Conservation (phyloP, 345 rosid species). For the Brassica rapa region DNA sequence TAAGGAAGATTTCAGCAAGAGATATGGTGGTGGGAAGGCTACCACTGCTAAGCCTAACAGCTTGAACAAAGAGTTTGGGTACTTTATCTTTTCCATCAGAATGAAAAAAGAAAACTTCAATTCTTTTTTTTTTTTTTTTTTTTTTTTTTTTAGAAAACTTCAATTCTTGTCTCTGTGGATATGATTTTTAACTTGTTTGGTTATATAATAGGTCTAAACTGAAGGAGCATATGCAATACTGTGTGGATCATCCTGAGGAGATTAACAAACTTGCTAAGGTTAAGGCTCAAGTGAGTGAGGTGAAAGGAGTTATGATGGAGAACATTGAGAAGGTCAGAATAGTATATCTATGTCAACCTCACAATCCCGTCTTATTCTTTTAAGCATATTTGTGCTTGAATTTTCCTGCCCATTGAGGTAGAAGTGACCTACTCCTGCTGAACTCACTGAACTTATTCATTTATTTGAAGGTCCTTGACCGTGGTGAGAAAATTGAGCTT, state of each 20-base stretch:
- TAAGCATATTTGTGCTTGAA: neutral
- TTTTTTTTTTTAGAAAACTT: neutral
- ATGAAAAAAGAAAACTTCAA: neutral
- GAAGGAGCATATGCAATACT: constrained; percentile 88
- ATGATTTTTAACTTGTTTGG: constrained; percentile 1
- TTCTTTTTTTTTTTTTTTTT: neutral
- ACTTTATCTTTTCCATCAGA: neutral
- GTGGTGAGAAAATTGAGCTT: constrained; percentile 81
- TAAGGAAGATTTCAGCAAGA: constrained; percentile 77
- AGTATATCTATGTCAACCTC: constrained; percentile 2
- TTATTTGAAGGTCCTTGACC: constrained; percentile 64
- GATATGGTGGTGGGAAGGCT: constrained; percentile 92
- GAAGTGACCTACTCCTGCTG: neutral
- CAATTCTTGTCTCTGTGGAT: neutral
- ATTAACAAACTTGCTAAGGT: constrained; percentile 79
- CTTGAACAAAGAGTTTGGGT: constrained; percentile 86
- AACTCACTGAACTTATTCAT: neutral
- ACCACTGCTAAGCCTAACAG: constrained; percentile 68
- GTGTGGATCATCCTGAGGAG: constrained; percentile 86
- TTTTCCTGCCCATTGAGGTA: neutral
- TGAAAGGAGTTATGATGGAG: constrained; percentile 93
- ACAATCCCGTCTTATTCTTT: neutral
- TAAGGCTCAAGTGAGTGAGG: constrained; percentile 88
- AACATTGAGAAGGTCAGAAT: constrained; percentile 77
- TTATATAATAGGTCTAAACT: constrained; percentile 59